Conservation (phyloP, 139 green algal species). For the Chlamydomonas sphaeroides region DNA sequence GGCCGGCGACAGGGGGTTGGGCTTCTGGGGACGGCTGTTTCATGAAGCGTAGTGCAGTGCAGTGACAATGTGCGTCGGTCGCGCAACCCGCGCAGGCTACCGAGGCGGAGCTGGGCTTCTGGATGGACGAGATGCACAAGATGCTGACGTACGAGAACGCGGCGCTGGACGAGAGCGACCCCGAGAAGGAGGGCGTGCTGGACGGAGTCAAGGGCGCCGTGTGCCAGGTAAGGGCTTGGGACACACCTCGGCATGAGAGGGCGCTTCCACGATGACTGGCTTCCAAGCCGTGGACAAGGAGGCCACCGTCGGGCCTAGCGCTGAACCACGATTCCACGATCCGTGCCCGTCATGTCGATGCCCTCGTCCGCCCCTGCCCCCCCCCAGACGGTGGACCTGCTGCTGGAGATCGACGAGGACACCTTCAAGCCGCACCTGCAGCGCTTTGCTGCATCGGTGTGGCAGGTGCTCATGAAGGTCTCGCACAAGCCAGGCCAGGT, state of each 20-base stretch:
- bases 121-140: conserved; percentile 90
- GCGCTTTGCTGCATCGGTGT: conserved; percentile 86
- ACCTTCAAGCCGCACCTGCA: conserved; percentile 92
- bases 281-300: too few relatives aligned
- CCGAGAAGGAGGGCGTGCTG: conserved; percentile 74
- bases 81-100: conserved; percentile 82
- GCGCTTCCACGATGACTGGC: too few relatives aligned
- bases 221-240: conserved; percentile 36
- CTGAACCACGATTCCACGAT: too few relatives aligned
- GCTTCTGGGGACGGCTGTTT: not conserved
- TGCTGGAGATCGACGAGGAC: conserved; percentile 96
- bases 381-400: conserved; percentile 68
- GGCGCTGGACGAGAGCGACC: conserved; percentile 67
- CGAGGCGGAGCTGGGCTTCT: conserved; percentile 88
- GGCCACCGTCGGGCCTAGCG: too few relatives aligned
- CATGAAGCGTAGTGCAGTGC: too few relatives aligned
- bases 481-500: conserved; percentile 63
- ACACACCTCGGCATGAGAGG: too few relatives aligned
- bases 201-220: conserved; percentile 85
- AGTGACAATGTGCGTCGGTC: too few relatives aligned
- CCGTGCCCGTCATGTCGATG: too few relatives aligned
- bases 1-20: not conserved
- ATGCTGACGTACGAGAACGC: conserved; percentile 77
- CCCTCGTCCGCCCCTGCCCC: not conserved
- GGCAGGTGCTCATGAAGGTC: conserved; percentile 84